Base-by-base conservation (phyloP, 2,329 filamentous ascomycete genomes). In the Neofusicoccum cordaticola region DNA sequence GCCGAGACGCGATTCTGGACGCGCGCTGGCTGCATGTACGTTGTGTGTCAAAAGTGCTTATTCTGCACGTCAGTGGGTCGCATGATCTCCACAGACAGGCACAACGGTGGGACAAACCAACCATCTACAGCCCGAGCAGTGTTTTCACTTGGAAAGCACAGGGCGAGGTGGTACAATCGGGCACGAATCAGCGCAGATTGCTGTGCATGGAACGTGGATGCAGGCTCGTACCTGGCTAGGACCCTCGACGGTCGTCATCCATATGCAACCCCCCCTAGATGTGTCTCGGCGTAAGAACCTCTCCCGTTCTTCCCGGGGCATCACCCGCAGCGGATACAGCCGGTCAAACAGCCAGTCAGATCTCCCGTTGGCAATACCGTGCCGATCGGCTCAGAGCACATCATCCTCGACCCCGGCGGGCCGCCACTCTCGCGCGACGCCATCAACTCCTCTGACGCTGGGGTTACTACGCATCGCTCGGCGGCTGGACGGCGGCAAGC, bases 21-120 rank as follows among this genome's bases (percentile, higher is more conserved):
- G 56, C 42, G 34, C 41, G 42, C 41, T 17, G 27, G 22, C 41
- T 60, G 56, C 42, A 60, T 47, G 42, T 60, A 47, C 56, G 56
- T 60, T 60, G 56, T 60, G 56, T 60, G 56, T 60, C 56, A 47
- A 60, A 60, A 60, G 56, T 60, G 56, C 56, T 60, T 60, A 39
- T 60, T 60, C 56, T 48, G 56, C 56, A 44, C 15, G 56, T 60
- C 34, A 44, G 56, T 45, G 56, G 56, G 56, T 60, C 56, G 56
- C 31, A 60, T 60, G 56, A 60, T 60, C 39, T 42, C 56, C 56
- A 60, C 56, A 37, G 42, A 60, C 56, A 60, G 53, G 53, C 39
- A 58, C 39, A 27, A 35, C 41, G 39, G 53, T 45, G 22, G 53
- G 39, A 44, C 53, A 45, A 35, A 44, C 53, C 8, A 31, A 15